Evolutionary conservation across 148 eudicot genomes (phyloP), one percentile per base, ranked within the genome.

Genomic region (Dysphania ambrosioides): DNA sequence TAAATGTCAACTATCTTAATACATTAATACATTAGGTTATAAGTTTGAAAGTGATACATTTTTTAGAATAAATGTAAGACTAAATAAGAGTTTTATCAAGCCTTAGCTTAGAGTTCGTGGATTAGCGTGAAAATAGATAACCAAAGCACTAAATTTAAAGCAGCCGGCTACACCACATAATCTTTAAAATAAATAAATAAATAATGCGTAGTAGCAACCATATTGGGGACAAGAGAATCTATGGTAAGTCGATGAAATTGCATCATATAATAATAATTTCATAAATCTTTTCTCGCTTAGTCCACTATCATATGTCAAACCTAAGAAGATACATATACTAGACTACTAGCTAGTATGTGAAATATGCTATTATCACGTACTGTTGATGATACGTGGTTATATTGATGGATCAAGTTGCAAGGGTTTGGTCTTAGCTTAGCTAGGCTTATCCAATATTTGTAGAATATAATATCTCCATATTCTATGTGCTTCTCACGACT

Each of bases 251-350:
- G 47, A 66, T 66, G 32, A 62, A 66, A 36, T 12, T 36, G 19
- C 49, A 47, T 47, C 58, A 47, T 13, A 27, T 18, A 1, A 19
- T 38, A 11, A 42, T 26, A 27, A 26, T 44, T 44, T 44, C 51
- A 58, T 26, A 2, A 10, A 58, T 26, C 63, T 68, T 4, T 68
- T 60, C 7, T 41, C n/a, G 24, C 16, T 41, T 38, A 66, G 3
- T 30, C 35, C 53, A 49, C 34, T 69, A 42, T 32, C 73, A 70
- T 51, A 71, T 71, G 64, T 71, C 74, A 71, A 71, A 71, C 64
- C 42, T 56, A 51, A 56, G 47, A 30, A 71, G 49, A 35, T 23
- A n/a, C 40, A 71, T 36, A 55, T 55, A n/a, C n/a, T n/a, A n/a
- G n/a, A n/a, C n/a, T n/a, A n/a, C n/a, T n/a, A n/a, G n/a, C n/a